These are phyloP conservation scores for Cryphonectria naterciae DNA, from an alignment of 2,329 filamentous ascomycete genomes.

Conservation along the genomic window DNA sequence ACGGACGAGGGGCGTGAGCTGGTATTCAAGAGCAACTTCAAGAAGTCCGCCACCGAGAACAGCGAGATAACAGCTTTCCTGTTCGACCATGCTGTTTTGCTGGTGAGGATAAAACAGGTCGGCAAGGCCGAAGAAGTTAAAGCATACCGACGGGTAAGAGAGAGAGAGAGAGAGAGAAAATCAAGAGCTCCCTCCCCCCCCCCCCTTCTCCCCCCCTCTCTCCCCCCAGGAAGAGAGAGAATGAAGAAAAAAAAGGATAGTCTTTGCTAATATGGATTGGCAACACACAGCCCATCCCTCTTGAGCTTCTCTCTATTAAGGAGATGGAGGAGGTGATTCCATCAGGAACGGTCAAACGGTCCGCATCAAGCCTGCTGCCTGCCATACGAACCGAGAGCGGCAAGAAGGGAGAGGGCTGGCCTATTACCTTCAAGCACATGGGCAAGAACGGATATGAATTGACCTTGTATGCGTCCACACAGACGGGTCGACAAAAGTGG, in stretches of 20 bases:
- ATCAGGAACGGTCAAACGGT: conserved; percentile 78
- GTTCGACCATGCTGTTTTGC: conserved; percentile 92
- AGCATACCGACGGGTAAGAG: conserved; percentile 74
- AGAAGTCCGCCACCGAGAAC: conserved; percentile 87
- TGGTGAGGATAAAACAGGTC: conserved; percentile 87
- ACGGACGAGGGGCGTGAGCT: conserved; percentile 92
- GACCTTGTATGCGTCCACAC: conserved; percentile 84
- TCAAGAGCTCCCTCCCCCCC: neutral
- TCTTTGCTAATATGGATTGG: conserved; percentile 21
- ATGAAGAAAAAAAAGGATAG: neutral
- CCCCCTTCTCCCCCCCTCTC: no score
- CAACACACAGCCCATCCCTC: conserved; percentile 74
- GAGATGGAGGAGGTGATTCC: conserved; percentile 98
- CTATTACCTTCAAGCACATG: conserved; percentile 94
- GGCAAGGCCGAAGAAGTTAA: conserved; percentile 95
- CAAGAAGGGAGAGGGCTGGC: conserved; percentile 76
- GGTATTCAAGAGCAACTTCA: conserved; percentile 91
- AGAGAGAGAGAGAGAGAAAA: no score
- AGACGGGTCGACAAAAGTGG: conserved; percentile 91
- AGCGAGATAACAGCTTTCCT: conserved; percentile 92
- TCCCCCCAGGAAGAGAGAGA: no score
- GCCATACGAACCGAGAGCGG: conserved; percentile 57
- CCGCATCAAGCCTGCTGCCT: conserved; percentile 81
- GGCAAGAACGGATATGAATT: conserved; percentile 95
- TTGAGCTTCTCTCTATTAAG: conserved; percentile 89